Evolutionary conservation across 1,284 basidiomycete genomes (phyloP).

Genomic region (Ustilago cynodontis): DNA sequence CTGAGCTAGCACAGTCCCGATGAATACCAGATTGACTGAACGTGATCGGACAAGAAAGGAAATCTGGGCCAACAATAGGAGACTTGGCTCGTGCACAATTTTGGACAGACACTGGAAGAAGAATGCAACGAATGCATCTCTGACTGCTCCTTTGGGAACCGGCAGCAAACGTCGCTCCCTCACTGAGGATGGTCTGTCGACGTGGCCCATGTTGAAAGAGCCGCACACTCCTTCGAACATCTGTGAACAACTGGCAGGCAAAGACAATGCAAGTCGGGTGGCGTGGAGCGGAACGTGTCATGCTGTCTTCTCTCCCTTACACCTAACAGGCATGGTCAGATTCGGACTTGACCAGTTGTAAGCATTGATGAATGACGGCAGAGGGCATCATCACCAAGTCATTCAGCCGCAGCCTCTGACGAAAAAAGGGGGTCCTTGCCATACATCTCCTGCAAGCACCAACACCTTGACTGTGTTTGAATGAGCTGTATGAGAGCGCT

Average conservation of each 20-base stretch:
- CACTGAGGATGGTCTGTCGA: too few species aligned
- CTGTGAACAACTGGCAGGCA: not conserved
- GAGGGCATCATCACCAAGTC: not conserved
- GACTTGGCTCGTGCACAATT: not conserved
- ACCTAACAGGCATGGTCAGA: not conserved
- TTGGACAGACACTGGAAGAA: not conserved
- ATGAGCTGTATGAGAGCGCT: not conserved
- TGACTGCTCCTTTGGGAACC: too few species aligned
- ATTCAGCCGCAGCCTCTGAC: not conserved
- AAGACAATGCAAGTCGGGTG: not conserved
- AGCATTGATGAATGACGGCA: constrained; percentile 1
- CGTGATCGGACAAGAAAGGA: not conserved
- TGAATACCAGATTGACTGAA: not conserved
- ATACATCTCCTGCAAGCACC: not conserved
- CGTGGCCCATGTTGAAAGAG: not conserved
- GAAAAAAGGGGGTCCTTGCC: not conserved
- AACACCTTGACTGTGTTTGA: not conserved
- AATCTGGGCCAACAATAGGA: not conserved
- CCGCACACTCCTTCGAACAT: not conserved
- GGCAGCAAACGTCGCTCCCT: too few species aligned
- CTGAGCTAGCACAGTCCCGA: not conserved
- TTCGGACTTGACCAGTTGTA: too few species aligned
- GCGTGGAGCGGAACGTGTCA: not conserved
- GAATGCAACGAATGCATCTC: too few species aligned
- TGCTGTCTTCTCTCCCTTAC: constrained; percentile 2